These are phyloP conservation scores for Parsonsia alboflavescens DNA, from an alignment of 257 asterid species.

Conservation along the genomic window DNA sequence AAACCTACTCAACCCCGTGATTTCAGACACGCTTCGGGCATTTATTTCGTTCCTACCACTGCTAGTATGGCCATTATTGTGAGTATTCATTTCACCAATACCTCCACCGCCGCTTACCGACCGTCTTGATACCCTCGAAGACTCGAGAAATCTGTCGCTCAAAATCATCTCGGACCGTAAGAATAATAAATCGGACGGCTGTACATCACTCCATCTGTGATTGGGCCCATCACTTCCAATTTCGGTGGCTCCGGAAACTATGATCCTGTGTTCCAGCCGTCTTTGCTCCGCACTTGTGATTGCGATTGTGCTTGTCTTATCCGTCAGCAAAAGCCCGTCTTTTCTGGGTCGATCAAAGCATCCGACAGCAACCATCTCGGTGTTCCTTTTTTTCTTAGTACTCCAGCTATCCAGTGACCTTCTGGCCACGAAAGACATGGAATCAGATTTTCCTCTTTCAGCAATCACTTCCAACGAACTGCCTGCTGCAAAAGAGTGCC, in stretches of 20 bases:
- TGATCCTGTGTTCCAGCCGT: conserved; percentile 72
- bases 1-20: conserved; percentile 75
- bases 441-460: conserved; percentile 27
- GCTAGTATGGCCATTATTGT: conserved; percentile 1
- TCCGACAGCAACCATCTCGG: conserved; percentile 19
- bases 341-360: conserved; percentile 31
- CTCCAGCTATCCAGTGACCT: conserved; percentile 68
- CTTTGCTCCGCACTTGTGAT: conserved; percentile 26
- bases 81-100: not conserved
- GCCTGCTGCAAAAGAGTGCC: conserved; percentile 74
- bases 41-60: conserved; percentile 47
- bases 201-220: conserved; percentile 74
- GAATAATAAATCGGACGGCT: conserved; percentile 48
- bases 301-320: not conserved
- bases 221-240: conserved; percentile 11
- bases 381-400: conserved; percentile 13
- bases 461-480: conserved; percentile 46
- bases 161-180: conserved; percentile 37
- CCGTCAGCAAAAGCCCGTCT: conserved; percentile 41
- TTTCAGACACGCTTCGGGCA: conserved; percentile 81
- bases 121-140: conserved; percentile 15
- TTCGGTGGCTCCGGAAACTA: conserved; percentile 35
- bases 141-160: conserved; percentile 19
- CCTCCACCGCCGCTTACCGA: not conserved
- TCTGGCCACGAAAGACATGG: conserved; percentile 23